A percentile compares a stretch with the other conserved stretches of the same genome.
Evolutionary conservation across 2,329 filamentous ascomycete genomes (phyloP).

Genomic region (Sporothrix euskadiensis): DNA sequence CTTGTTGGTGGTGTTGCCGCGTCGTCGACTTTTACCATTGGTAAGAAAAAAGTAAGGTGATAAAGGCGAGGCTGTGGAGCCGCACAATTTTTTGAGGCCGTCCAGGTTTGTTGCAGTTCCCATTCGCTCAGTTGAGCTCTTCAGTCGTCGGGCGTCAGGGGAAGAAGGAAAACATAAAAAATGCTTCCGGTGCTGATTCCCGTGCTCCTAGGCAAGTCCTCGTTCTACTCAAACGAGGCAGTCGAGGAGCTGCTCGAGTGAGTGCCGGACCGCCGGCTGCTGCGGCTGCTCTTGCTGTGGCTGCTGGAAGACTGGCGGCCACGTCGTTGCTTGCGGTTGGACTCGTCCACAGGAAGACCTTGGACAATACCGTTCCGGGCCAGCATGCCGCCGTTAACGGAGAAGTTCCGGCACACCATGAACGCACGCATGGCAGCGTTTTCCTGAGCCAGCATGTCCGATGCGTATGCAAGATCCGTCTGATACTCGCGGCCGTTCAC

Average conservation of each 20-base stretch:
- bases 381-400: slow-evolving; percentile 91
- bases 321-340: slow-evolving; percentile 53
- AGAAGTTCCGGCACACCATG: slow-evolving; percentile 97
- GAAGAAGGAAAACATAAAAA: not conserved
- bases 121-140: not conserved
- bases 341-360: slow-evolving; percentile 59
- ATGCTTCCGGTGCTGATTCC: not conserved
- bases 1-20: not conserved
- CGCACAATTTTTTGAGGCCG: too few species aligned
- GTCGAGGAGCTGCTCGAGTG: slow-evolving; percentile 66
- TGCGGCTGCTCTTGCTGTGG: slow-evolving; percentile 48
- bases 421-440: slow-evolving; percentile 95
- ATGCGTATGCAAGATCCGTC: slow-evolving; percentile 82
- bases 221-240: slow-evolving; percentile 55
- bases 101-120: not conserved
- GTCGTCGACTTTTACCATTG: not conserved
- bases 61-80: not conserved
- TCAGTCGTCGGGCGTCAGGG: not conserved
- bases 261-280: slow-evolving; percentile 55
- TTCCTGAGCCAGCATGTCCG: slow-evolving; percentile 80
- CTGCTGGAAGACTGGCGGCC: slow-evolving; percentile 47
- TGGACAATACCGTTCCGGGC: slow-evolving; percentile 68
- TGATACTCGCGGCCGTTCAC: slow-evolving; percentile 97
- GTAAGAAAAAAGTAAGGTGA: not conserved
- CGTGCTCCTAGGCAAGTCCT: not conserved